Percentiles rank a stretch among this genome's conserved stretches.
Conservation (phyloP, 2,329 filamentous ascomycete species). For the Neoscytalidium dimidiatum region DNA sequence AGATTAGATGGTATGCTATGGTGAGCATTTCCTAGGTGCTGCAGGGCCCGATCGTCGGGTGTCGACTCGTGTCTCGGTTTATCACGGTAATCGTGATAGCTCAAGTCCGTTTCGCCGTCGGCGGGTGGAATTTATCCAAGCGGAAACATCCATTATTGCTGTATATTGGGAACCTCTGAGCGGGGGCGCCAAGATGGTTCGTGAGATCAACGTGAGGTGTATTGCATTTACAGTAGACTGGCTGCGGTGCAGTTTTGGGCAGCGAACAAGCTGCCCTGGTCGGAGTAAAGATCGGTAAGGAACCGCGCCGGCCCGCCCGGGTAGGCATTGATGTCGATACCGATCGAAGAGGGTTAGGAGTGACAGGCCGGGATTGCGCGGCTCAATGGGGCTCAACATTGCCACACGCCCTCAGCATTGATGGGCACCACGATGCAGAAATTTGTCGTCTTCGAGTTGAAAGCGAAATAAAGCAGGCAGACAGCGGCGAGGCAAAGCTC, state of each 20-base stretch:
- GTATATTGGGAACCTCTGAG: background rate
- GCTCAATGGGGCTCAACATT: background rate
- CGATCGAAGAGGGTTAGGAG: background rate
- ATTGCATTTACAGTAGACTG: background rate
- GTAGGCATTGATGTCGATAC: background rate
- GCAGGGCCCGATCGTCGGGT: background rate
- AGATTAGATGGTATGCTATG: too few species aligned
- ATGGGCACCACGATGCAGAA: too few species aligned
- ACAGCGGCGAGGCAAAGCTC: too few species aligned
- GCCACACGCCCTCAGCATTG: too few species aligned
- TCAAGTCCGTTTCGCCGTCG: background rate
- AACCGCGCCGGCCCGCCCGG: slow-evolving; percentile 3
- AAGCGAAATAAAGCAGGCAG: too few species aligned
- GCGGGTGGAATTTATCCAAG: background rate
- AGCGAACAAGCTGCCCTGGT: background rate
- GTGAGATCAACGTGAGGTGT: background rate
- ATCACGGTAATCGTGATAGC: background rate
- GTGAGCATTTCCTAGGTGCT: too few species aligned
- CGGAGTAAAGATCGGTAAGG: background rate
- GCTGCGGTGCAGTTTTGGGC: background rate
- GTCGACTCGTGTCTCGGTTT: background rate
- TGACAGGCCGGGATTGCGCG: background rate
- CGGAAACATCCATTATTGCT: background rate
- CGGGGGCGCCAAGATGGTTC: background rate
- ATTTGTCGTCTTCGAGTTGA: too few species aligned